Evolutionary conservation across 2,329 filamentous ascomycete genomes (phyloP).

Genomic region (Colletotrichum sp.): DNA sequence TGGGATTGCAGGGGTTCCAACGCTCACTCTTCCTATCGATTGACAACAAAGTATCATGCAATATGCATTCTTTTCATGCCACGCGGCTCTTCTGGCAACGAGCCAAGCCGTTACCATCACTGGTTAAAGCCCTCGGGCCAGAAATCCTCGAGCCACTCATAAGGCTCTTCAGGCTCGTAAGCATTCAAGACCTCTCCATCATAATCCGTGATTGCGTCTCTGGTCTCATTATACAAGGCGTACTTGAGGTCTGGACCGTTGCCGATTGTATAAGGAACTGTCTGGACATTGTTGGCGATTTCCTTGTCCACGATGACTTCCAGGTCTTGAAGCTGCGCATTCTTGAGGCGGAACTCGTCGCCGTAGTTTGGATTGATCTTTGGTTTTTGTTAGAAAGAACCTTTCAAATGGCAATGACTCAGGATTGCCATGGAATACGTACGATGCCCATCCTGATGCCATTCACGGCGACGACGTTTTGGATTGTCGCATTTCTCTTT

Average conservation of each 20-base stretch:
- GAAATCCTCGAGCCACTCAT: slow-evolving; percentile 60
- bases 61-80: not conserved
- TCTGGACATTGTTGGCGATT: slow-evolving; percentile 33
- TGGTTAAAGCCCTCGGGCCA: slow-evolving; percentile 32
- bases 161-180: slow-evolving; percentile 45
- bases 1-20: not conserved
- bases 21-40: not conserved
- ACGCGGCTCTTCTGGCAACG: not conserved
- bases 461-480: slow-evolving; percentile 30
- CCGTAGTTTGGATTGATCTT: slow-evolving; percentile 35
- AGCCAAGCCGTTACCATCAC: not conserved
- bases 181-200: slow-evolving; percentile 25
- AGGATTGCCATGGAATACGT: not conserved
- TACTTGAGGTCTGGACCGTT: slow-evolving; percentile 32
- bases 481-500: slow-evolving; percentile 28
- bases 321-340: slow-evolving; percentile 29
- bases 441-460: slow-evolving; percentile 29
- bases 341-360: slow-evolving; percentile 32
- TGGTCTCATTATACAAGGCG: slow-evolving; percentile 30
- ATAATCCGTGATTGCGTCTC: slow-evolving; percentile 30
- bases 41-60: not conserved
- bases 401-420: not conserved
- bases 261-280: slow-evolving; percentile 28
- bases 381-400: not conserved
- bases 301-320: slow-evolving; percentile 30